These are phyloP conservation scores for Mycena chlorophos DNA, from an alignment of 768 basidiomycete genomes.

Conservation along the genomic window DNA sequence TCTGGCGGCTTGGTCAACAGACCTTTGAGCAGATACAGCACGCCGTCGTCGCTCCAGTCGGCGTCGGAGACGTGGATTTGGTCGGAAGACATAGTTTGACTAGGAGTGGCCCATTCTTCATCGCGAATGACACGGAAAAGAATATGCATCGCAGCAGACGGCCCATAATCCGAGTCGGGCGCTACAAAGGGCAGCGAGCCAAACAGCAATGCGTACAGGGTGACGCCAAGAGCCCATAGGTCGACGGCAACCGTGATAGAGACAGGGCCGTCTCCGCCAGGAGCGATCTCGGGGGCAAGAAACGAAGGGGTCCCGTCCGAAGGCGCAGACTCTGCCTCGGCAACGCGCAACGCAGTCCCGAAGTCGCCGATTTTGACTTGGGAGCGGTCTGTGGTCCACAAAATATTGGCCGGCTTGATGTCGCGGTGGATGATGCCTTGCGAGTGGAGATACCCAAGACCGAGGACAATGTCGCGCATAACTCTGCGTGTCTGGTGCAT, in stretches of 20 bases:
- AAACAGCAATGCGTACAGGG: slow-evolving; percentile 91
- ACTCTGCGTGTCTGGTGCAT: slow-evolving; percentile 84
- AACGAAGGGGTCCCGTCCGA: slow-evolving; percentile 95
- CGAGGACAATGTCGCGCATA: slow-evolving; percentile 89
- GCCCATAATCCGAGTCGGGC: slow-evolving; percentile 4
- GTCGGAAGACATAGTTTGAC: slow-evolving; percentile 4
- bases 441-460: slow-evolving; percentile 92
- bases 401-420: slow-evolving; percentile 96
- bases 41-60: slow-evolving; percentile 7
- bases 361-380: slow-evolving; percentile 98
- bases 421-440: slow-evolving; percentile 99
- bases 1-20: slow-evolving; percentile 8
- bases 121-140: slow-evolving; percentile 15
- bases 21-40: slow-evolving; percentile 3
- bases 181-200: slow-evolving; percentile 75
- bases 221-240: slow-evolving; percentile 96
- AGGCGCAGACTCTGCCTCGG: slow-evolving; percentile 64
- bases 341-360: slow-evolving; percentile 93
- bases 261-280: slow-evolving; percentile 27
- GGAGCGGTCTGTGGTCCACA: slow-evolving; percentile 83
- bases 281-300: slow-evolving; percentile 91
- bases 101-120: slow-evolving; percentile 2
- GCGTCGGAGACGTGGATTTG: neutral
- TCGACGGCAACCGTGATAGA: slow-evolving; percentile 90
- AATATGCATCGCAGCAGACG: slow-evolving; percentile 4